Conservation (phyloP, 495 filamentous ascomycete genomes). For the Aspergillus campestris region DNA sequence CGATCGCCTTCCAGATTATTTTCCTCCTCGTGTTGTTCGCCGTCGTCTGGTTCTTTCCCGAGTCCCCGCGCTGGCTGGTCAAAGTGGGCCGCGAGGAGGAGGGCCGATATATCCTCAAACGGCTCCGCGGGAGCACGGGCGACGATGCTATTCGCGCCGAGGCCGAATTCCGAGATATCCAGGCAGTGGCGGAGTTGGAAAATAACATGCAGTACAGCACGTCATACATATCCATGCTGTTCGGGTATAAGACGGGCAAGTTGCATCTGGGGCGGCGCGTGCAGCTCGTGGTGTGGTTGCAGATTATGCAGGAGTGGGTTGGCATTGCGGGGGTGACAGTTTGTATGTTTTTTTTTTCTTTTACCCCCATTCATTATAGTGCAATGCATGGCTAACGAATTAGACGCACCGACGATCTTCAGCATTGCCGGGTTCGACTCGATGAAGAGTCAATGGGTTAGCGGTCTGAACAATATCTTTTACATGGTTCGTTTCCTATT, state of each 20-base stretch:
- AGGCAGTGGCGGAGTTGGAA: constrained; percentile 48
- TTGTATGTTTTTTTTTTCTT: constrained; percentile 25
- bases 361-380: too few species aligned
- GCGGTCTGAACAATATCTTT: constrained; percentile 60
- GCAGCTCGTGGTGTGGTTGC: constrained; percentile 62
- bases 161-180: constrained; percentile 56
- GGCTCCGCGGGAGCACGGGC: constrained; percentile 49
- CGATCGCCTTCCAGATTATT: constrained; percentile 64
- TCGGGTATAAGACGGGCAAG: constrained; percentile 53
- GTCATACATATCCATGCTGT: constrained; percentile 55
- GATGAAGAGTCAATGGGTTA: constrained; percentile 56
- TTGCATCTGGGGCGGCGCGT: constrained; percentile 58
- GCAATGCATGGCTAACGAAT: not conserved
- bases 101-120: constrained; percentile 52
- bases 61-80: constrained; percentile 57
- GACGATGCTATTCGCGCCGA: constrained; percentile 48
- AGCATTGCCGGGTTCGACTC: constrained; percentile 54
- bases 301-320: constrained; percentile 68
- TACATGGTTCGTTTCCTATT: constrained; percentile 35
- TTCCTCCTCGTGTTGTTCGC: constrained; percentile 44
- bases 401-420: constrained; percentile 56
- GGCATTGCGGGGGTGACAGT: constrained; percentile 66
- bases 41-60: constrained; percentile 54
- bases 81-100: constrained; percentile 55
- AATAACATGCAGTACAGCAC: constrained; percentile 41